Base-by-base conservation (phyloP, 2,329 filamentous ascomycete genomes). In the Annulohypoxylon truncatum region DNA sequence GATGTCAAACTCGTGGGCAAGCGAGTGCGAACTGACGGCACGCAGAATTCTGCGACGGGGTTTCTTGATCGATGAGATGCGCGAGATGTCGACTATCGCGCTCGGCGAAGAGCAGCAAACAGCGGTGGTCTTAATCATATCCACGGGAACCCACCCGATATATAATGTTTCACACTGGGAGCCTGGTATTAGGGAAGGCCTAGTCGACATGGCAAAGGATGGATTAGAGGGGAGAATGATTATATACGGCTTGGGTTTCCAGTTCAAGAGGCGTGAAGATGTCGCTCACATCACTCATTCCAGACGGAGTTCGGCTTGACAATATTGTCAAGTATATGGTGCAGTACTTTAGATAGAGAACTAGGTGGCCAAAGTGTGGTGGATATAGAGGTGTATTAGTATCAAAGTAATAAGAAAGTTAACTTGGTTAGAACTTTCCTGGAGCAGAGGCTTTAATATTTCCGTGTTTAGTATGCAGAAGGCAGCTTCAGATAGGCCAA, bases 181-280 rank as follows among this genome's bases (percentile, higher is more conserved):
- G 5, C 24, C 62, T 1, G 66, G 66, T 2, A 61, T 70, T 26
- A 51, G 10, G n/a, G 66, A 70, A 18, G 66, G 68, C 2, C 31
- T 70, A 4, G 9, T 44, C 13, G 53, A 70, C 24, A 68, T 70
- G 60, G 56, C 66, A 3, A 35, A 9, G 9, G 52, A 64, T 4
- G 66, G 68, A 0, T 15, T 70, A 8, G 20, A 65, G 1, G 68
- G 65, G n/a, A 66, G 52, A 22, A 70, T 70, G 68, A 63, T 70
- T 13, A 2, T 70, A 15, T 70, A 68, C 38, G 62, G 66, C 22
- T 13, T 70, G 12, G 63, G 33, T 0, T 70, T 70, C 29, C 53
- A 70, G 10, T 70, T 70, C 15, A 51, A 29, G 20, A 44, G 18
- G 50, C 50, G 50, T 10, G 12, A 18, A 22, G 50, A 53, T 8